Percentiles rank a stretch among this genome's conserved stretches.
phyloP scores from a whole-genome alignment of 2,329 filamentous ascomycete genomes.

The Onygenales sp. region DNA sequence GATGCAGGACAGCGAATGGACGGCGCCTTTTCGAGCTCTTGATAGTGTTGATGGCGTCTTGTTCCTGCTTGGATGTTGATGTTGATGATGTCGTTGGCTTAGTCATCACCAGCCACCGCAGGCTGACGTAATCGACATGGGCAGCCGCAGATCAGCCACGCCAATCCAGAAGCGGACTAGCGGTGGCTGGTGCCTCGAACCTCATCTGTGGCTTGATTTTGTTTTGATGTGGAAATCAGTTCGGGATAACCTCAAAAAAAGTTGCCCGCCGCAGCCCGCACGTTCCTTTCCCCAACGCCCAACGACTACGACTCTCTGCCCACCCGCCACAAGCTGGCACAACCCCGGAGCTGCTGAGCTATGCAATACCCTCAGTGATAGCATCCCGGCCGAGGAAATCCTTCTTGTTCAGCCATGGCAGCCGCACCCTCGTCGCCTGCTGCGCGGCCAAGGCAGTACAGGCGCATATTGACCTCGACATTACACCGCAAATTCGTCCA shows the following conservation, averaged over 20 bases:
- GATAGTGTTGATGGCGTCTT: background rate
- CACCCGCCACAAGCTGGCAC: background rate
- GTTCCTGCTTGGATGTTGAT: background rate
- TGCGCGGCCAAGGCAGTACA: slow-evolving; percentile 48
- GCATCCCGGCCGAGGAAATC: background rate
- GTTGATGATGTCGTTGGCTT: background rate
- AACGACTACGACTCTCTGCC: background rate
- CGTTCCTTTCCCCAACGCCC: background rate
- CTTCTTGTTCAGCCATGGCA: slow-evolving; percentile 23
- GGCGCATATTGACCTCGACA: slow-evolving; percentile 83
- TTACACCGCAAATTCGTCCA: slow-evolving; percentile 79
- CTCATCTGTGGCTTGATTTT: slow-evolving; percentile 14
- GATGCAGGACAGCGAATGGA: background rate
- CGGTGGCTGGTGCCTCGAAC: slow-evolving; percentile 21
- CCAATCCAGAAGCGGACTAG: background rate
- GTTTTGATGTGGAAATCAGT: slow-evolving; percentile 19
- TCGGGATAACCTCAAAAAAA: background rate
- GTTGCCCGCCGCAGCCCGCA: background rate
- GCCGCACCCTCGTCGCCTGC: slow-evolving; percentile 6
- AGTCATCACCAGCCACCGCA: too few relatives aligned
- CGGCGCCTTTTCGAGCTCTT: background rate
- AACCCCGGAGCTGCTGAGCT: background rate
- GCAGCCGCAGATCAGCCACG: background rate
- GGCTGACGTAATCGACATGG: background rate
- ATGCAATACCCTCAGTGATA: background rate